These are phyloP conservation scores for Oryza rufipogon DNA, from an alignment of 176 grass and related monocot genomes.

Conservation along the genomic window DNA sequence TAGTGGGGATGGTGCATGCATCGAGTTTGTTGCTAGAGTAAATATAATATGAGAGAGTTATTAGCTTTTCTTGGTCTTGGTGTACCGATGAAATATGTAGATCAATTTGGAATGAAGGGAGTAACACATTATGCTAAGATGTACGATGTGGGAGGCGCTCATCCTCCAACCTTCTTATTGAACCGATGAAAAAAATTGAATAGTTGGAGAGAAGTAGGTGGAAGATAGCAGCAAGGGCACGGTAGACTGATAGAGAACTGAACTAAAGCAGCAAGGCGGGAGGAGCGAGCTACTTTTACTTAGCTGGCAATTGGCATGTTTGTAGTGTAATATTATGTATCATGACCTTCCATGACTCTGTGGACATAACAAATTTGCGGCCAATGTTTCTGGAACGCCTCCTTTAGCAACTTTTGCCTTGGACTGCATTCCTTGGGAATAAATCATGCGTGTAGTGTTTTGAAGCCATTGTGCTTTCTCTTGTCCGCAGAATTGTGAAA, in stretches of 20 bases:
- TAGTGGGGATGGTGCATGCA: too few species aligned
- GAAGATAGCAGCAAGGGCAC: conserved; percentile 2
- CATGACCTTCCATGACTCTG: background rate
- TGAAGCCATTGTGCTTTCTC: conserved; percentile 5
- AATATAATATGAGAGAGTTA: too few species aligned
- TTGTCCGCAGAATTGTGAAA: background rate
- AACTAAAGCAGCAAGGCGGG: background rate
- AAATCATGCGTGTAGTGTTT: background rate
- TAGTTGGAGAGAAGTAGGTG: background rate
- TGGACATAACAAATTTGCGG: background rate
- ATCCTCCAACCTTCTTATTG: background rate
- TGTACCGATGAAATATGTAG: too few species aligned
- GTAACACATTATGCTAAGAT: background rate
- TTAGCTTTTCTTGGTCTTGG: too few species aligned
- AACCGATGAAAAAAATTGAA: background rate
- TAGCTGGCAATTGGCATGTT: background rate
- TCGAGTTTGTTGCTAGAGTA: too few species aligned
- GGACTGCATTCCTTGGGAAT: background rate
- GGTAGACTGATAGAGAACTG: background rate
- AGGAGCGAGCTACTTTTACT: background rate
- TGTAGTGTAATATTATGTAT: background rate
- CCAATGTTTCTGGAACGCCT: background rate
- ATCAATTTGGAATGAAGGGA: too few species aligned
- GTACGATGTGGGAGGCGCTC: background rate
- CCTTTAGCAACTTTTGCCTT: conserved; percentile 10